phyloP scores from a whole-genome alignment of 805 yeast species.

The Saccharomyces paradoxus region DNA sequence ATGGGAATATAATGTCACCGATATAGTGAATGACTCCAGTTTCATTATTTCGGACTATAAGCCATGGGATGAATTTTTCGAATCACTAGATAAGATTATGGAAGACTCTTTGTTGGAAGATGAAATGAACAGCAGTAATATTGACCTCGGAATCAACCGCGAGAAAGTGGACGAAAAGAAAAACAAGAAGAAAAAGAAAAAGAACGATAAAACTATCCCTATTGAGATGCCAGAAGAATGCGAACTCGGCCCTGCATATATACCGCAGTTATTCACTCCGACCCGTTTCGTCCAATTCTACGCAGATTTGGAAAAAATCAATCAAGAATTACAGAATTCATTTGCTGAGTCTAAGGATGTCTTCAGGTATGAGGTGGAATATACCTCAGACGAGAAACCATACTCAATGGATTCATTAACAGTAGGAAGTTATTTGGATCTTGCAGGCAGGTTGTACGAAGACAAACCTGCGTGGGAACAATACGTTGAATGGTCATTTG shows the following conservation, averaged over 20 bases:
- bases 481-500: constrained; percentile 53
- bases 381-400: constrained; percentile 55
- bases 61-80: constrained; percentile 56
- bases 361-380: constrained; percentile 58
- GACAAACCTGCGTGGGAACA: constrained; percentile 48
- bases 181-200: constrained; percentile 19
- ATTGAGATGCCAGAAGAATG: constrained; percentile 45
- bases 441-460: constrained; percentile 47
- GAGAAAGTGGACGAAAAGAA: constrained; percentile 13
- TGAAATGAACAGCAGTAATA: background rate
- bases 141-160: background rate
- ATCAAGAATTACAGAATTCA: constrained; percentile 37
- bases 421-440: constrained; percentile 53
- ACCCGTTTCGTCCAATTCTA: constrained; percentile 64
- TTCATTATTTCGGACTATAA: constrained; percentile 12
- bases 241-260: constrained; percentile 69
- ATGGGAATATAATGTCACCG: constrained; percentile 78
- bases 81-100: constrained; percentile 36
- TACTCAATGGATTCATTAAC: constrained; percentile 47
- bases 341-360: constrained; percentile 46
- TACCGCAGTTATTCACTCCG: constrained; percentile 65
- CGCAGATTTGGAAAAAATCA: constrained; percentile 50
- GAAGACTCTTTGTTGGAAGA: constrained; percentile 3
- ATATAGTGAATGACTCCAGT: constrained; percentile 30
- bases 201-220: constrained; percentile 54